Base-by-base conservation (phyloP, 2,329 filamentous ascomycete species). In the Sphaerulina musiva region DNA sequence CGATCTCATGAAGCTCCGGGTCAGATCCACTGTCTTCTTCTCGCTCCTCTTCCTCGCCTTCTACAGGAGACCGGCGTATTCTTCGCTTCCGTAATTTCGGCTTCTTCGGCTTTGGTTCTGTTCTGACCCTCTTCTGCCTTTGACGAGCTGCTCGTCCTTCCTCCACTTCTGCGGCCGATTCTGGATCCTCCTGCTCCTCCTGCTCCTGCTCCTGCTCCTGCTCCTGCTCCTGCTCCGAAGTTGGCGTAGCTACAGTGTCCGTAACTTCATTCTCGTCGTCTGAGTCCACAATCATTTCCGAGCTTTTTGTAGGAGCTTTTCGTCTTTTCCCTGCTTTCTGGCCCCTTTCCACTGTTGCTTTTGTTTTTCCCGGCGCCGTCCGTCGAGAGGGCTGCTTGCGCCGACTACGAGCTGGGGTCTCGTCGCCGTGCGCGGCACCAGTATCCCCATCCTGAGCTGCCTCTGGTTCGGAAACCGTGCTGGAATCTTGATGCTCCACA, bases 1-100 rank as follows among this genome's bases (percentile, higher is more conserved):
- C 85, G 51, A 92, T 83, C 50, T 64, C 64, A 55, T 68, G 65
- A 9, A 60, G 47, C 65, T 71, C 69, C n/a, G 64, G 63, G 49
- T 70, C 68, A 1, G 62, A 62, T 14, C 56, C 59, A 7, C 62
- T 56, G 29, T 59, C 62, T 29, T 61, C 59, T 39, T 59, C 57
- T 38, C 56, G 56, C 26, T 51, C 51, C 29, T 57, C 49, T 39
- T 53, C 38, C 39, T 54, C 53, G 5, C 48, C 46, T 11, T 54
- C 49, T 26, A 46, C 57, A 11, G 40, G 29, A 38, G 48, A 29
- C 17, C 29, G 40, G 20, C 39, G 48, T 14, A 51, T 23, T 20
- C 36, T 51, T 31, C 48, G 48, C 32, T 29, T 51, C 5, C 48
- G 48, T 12, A 26, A 14, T 43, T 46, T 48, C 17, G 41, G 51